Percentiles rank a stretch among this genome's conserved stretches.
Evolutionary conservation across 257 asterid genomes (phyloP).

Genomic region (Echium plantagineum): DNA sequence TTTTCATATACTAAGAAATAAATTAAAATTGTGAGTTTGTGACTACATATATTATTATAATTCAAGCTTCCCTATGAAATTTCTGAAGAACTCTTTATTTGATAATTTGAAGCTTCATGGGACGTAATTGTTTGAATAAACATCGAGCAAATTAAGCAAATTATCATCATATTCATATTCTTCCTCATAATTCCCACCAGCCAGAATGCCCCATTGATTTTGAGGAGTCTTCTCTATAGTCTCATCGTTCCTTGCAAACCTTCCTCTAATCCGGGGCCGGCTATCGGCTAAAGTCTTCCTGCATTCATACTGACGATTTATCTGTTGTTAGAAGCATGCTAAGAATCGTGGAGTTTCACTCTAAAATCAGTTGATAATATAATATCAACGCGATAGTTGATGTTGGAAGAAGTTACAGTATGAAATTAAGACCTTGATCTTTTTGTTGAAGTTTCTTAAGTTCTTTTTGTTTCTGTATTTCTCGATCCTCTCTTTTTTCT

Average conservation of each 20-base stretch:
- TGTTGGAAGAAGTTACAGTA: background rate
- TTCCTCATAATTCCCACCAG: conserved; percentile 31
- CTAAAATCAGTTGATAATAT: background rate
- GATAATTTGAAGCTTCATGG: conserved; percentile 28
- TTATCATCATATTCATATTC: conserved; percentile 41
- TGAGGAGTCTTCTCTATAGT: conserved; percentile 27
- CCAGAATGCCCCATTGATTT: conserved; percentile 41
- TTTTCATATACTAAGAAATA: background rate
- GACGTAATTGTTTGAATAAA: conserved; percentile 39
- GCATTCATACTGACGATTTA: conserved; percentile 60
- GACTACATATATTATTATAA: background rate
- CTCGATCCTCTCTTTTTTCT: conserved; percentile 76
- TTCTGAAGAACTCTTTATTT: conserved; percentile 23
- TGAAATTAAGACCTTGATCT: conserved; percentile 47
- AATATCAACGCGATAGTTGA: background rate
- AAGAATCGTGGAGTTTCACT: background rate
- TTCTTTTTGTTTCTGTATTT: conserved; percentile 77
- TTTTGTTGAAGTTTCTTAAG: conserved; percentile 80
- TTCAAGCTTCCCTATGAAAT: conserved; percentile 30
- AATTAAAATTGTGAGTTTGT: background rate
- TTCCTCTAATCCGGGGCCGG: conserved; percentile 75
- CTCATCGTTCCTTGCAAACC: conserved; percentile 73
- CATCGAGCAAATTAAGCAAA: conserved; percentile 63
- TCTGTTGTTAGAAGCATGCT: background rate
- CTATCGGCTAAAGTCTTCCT: conserved; percentile 86